Evolutionary conservation across 2,329 filamentous ascomycete genomes (phyloP).

Genomic region (Cordyceps cateniannulata): DNA sequence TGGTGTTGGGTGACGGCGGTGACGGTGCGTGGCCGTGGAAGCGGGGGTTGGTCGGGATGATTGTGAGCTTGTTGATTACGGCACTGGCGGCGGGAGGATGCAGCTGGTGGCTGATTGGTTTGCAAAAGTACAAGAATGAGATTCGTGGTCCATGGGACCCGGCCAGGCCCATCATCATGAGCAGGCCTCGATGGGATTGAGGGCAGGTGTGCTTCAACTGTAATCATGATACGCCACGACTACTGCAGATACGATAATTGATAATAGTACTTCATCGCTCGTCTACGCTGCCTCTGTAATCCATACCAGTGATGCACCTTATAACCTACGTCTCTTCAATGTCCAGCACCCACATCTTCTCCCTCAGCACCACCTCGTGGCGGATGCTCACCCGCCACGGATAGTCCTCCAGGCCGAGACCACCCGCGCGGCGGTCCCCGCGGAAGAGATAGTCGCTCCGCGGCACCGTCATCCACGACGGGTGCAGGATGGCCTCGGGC

Average conservation of each 20-base stretch:
- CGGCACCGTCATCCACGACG: conserved; percentile 1
- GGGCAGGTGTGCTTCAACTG: background rate
- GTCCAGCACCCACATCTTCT: conserved; percentile 10
- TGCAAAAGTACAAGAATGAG: conserved; percentile 99
- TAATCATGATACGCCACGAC: background rate
- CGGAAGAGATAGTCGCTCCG: conserved; percentile 1
- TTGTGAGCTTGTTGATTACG: conserved; percentile 68
- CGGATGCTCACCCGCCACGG: background rate
- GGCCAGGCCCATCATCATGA: conserved; percentile 78
- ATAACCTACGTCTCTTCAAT: background rate
- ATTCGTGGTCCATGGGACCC: conserved; percentile 98
- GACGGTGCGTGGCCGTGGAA: conserved; percentile 43
- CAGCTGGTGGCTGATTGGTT: conserved; percentile 94
- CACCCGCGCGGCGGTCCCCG: background rate
- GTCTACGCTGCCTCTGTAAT: background rate
- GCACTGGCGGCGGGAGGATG: conserved; percentile 82
- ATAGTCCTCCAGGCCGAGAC: background rate
- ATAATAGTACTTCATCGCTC: background rate
- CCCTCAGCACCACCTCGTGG: background rate
- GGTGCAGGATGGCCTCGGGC: conserved; percentile 5
- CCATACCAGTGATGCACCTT: background rate
- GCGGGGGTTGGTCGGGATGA: conserved; percentile 60
- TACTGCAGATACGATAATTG: background rate
- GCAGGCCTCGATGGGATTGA: conserved; percentile 47
- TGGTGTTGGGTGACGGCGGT: conserved; percentile 44